These are phyloP conservation scores for Sphaerostilbella broomeana DNA, from an alignment of 2,329 filamentous ascomycete species.

Conservation along the genomic window DNA sequence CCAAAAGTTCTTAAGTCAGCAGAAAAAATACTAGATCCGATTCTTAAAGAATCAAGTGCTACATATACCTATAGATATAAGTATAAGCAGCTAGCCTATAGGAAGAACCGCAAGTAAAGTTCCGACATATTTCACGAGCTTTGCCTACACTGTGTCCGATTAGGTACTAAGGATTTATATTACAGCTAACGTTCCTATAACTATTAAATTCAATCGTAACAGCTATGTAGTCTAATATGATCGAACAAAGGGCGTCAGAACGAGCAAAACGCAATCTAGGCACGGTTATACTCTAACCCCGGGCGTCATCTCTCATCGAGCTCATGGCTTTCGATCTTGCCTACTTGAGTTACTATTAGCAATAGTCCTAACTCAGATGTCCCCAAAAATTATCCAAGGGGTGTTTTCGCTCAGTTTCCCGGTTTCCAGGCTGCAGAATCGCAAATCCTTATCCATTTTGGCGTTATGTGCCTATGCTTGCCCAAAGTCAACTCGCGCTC, in stretches of 20 bases:
- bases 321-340: not conserved
- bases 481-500: no score
- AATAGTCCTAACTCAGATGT: not conserved
- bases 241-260: not conserved
- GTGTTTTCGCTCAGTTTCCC: no score
- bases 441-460: no score
- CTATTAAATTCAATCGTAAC: slow-evolving; percentile 1
- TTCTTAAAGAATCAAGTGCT: slow-evolving; percentile 1
- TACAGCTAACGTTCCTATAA: not conserved
- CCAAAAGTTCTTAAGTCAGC: not conserved
- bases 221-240: not conserved
- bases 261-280: not conserved
- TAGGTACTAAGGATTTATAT: not conserved
- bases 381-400: no score
- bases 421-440: no score
- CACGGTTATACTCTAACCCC: not conserved
- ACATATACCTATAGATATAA: slow-evolving; percentile 1
- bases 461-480: no score
- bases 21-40: slow-evolving; percentile 1
- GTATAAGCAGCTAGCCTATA: not conserved
- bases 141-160: slow-evolving; percentile 1
- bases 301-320: not conserved
- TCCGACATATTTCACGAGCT: not conserved
- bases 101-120: not conserved
- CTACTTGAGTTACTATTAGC: not conserved